These are phyloP conservation scores for Myxozyma neglecta DNA, from an alignment of 805 yeast genomes.

Conservation along the genomic window DNA sequence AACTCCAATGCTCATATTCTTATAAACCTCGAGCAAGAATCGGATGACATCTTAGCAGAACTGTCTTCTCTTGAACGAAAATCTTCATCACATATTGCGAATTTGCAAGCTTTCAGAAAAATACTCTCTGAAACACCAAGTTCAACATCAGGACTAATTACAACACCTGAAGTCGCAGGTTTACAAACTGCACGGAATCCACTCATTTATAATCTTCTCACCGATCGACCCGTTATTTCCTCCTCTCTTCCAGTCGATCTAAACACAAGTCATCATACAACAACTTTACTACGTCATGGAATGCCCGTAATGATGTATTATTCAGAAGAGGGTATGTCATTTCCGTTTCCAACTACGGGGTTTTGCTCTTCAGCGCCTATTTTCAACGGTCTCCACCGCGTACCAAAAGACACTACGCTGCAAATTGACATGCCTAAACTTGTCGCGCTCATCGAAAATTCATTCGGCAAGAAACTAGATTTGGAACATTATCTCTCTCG, in stretches of 20 bases:
- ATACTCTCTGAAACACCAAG: conserved; percentile 53
- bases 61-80: conserved; percentile 36
- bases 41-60: conserved; percentile 62
- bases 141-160: conserved; percentile 77
- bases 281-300: conserved; percentile 78
- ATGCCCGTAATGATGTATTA: conserved; percentile 51
- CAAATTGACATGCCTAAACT: conserved; percentile 58
- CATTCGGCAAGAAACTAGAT: conserved; percentile 72
- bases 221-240: conserved; percentile 87
- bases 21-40: conserved; percentile 82
- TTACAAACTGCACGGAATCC: conserved; percentile 57
- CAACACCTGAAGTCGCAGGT: conserved; percentile 78
- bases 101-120: conserved; percentile 64
- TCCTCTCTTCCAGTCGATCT: conserved; percentile 79
- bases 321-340: conserved; percentile 45
- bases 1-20: conserved; percentile 77
- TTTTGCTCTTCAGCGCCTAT: not conserved
- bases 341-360: conserved; percentile 19
- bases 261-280: conserved; percentile 56
- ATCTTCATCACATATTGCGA: conserved; percentile 52
- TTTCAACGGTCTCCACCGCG: conserved; percentile 7
- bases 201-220: conserved; percentile 79
- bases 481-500: conserved; percentile 65
- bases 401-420: conserved; percentile 5
- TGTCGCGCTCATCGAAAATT: conserved; percentile 65